Percentiles rank a stretch among this genome's conserved stretches.
These are phyloP conservation scores for Cairneyella variabilis DNA, from an alignment of 495 filamentous ascomycete genomes.

Conservation along the genomic window DNA sequence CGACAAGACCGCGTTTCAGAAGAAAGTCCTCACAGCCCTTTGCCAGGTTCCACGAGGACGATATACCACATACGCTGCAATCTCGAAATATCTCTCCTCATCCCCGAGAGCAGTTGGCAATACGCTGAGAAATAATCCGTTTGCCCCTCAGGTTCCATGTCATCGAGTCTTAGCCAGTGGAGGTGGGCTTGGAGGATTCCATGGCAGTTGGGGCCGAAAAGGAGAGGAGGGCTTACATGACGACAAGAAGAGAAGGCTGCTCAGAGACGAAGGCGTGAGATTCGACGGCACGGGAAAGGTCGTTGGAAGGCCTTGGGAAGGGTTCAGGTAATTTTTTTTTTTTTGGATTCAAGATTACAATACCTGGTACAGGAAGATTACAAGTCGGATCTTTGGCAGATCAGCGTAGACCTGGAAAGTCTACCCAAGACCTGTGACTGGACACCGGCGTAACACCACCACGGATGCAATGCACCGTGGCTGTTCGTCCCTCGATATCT, in stretches of 20 bases:
- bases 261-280: conserved; percentile 43
- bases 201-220: conserved; percentile 40
- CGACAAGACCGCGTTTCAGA: conserved; percentile 20
- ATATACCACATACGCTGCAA: conserved; percentile 69
- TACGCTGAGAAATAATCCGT: conserved; percentile 71
- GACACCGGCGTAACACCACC: not conserved
- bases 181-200: conserved; percentile 46
- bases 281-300: conserved; percentile 39
- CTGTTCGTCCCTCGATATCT: not conserved
- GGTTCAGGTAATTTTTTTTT: conserved; percentile 7
- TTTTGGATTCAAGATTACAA: not conserved
- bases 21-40: conserved; percentile 39
- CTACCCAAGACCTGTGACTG: not conserved
- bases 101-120: conserved; percentile 79
- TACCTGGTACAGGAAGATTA: not conserved
- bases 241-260: conserved; percentile 41
- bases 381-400: too few species aligned
- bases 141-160: conserved; percentile 60
- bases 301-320: conserved; percentile 15
- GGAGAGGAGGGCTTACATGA: conserved; percentile 37
- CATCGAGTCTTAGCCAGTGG: conserved; percentile 47
- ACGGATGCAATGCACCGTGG: not conserved
- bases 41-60: conserved; percentile 66
- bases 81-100: conserved; percentile 61
- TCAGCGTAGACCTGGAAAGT: not conserved